These are phyloP conservation scores for Colletotrichum magnum DNA, from an alignment of 2,329 filamentous ascomycete species.

Conservation along the genomic window DNA sequence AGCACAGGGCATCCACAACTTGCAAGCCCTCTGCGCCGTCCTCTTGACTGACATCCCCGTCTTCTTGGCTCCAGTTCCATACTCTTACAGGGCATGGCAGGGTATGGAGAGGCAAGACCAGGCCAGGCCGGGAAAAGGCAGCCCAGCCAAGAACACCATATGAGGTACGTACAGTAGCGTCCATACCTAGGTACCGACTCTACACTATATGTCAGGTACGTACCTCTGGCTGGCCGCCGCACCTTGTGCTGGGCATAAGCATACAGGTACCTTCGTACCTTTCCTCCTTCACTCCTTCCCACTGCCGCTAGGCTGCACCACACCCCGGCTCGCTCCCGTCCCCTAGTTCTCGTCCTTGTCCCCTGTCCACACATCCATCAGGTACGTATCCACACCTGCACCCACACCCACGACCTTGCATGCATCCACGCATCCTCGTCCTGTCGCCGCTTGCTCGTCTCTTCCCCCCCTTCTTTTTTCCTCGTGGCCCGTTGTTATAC, in stretches of 20 bases:
- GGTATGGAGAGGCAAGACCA: slow-evolving; percentile 10
- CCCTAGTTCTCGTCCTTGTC: slow-evolving; percentile 15
- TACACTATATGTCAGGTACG: background rate
- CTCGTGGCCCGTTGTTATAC: slow-evolving; percentile 37
- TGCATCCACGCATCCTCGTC: slow-evolving; percentile 6
- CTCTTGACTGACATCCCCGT: slow-evolving; percentile 1
- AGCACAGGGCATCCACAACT: background rate
- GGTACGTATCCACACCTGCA: background rate
- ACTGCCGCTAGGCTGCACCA: background rate
- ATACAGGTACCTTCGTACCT: slow-evolving; percentile 6
- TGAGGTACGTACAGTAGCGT: background rate
- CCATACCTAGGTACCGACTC: too few relatives aligned
- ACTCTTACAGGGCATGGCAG: slow-evolving; percentile 15
- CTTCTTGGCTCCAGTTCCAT: slow-evolving; percentile 4
- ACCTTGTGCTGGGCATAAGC: background rate
- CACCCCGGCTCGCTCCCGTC: slow-evolving; percentile 25
- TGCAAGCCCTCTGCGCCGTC: background rate
- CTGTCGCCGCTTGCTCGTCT: slow-evolving; percentile 9
- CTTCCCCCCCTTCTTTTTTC: slow-evolving; percentile 25
- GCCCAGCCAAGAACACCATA: too few relatives aligned
- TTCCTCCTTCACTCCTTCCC: background rate
- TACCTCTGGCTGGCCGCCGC: too few relatives aligned
- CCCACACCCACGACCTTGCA: background rate
- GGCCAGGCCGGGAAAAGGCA: background rate
- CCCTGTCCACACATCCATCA: background rate